Evolutionary conservation across 2,329 filamentous ascomycete species (phyloP), one percentile per base, ranked within the genome.

Genomic region (Phialophora expanda): DNA sequence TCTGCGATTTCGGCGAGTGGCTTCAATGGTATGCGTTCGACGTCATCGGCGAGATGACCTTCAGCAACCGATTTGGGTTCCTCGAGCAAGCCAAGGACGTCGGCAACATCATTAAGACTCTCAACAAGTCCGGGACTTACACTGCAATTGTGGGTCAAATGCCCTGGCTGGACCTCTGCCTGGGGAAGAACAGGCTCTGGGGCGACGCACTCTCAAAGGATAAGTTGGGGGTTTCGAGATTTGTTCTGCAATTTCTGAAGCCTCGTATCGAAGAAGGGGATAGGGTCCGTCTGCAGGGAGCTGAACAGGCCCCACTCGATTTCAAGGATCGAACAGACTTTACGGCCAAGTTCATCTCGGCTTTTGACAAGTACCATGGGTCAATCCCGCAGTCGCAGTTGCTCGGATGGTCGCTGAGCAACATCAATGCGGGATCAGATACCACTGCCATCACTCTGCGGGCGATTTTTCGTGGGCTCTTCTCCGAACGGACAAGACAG

Each of bases 181-280:
- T 71, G 26, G 60, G 67, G 20, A 71, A 71, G 53, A 71, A 71
- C 44, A 63, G 67, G 8, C 26, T 71, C n/a, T 34, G 67, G 71
- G 84, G 91, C 14, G 84, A 88, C 62, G 82, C 89, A 6, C 56
- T 63, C 34, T 54, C 34, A 2, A 48, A 48, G 34, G 57, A 89
- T 1, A 74, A 91, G 67, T 81, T 86, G 67, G 89, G 90, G 74
- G 85, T 85, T 11, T 87, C 89, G 7, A 90, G 91, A 73, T 87
- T 90, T 1, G 88, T 91, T 0, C 90, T 89, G 11, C 81, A 82
- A n/a, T 93, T 93, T 74, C 90, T 90, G 0, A 84, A 86, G 64
- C 85, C 83, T 3, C 86, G 88, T 64, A 89, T 90, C 78, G 84
- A 83, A 22, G 88, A 90, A 74, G 62, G 56, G 2, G 56, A 59